Conservation (phyloP, 192 early-diverging fungal genomes). For the Phycomyces blakesleeanus region DNA sequence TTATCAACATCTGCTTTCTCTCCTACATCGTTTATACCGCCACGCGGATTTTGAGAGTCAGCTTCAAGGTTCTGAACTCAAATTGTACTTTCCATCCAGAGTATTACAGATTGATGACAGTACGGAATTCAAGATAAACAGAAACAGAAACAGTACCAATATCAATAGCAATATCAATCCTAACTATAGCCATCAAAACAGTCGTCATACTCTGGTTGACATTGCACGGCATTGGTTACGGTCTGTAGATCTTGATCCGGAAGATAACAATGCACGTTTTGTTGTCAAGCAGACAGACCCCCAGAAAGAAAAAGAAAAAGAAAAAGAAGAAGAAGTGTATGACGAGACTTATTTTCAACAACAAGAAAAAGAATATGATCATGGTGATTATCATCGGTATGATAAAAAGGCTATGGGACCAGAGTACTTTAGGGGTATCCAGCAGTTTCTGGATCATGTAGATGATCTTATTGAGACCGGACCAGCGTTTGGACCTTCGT, state of each 20-base stretch:
- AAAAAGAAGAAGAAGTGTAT: no score
- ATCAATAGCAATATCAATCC: no score
- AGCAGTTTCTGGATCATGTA: constrained; percentile 32
- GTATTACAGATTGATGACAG: no score
- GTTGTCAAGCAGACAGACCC: background rate
- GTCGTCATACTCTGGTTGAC: background rate
- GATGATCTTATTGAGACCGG: constrained; percentile 34
- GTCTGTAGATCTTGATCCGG: constrained; percentile 11
- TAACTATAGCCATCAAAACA: no score
- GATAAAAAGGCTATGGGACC: constrained; percentile 21
- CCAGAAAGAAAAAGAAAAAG: background rate
- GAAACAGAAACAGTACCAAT: no score
- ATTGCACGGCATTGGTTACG: constrained; percentile 4
- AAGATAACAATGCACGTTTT: constrained; percentile 6
- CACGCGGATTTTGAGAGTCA: constrained; percentile 8
- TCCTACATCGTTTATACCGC: constrained; percentile 1
- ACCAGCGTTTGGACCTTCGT: background rate
- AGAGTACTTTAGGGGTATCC: constrained; percentile 35
- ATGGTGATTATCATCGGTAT: no score
- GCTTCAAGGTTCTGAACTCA: background rate
- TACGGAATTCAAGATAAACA: no score
- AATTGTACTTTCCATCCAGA: background rate
- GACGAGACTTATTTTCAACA: no score
- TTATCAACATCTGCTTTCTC: background rate
- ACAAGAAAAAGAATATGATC: no score